These are phyloP conservation scores for Aspergillus sp. DNA, from an alignment of 2,329 filamentous ascomycete species.

Conservation along the genomic window DNA sequence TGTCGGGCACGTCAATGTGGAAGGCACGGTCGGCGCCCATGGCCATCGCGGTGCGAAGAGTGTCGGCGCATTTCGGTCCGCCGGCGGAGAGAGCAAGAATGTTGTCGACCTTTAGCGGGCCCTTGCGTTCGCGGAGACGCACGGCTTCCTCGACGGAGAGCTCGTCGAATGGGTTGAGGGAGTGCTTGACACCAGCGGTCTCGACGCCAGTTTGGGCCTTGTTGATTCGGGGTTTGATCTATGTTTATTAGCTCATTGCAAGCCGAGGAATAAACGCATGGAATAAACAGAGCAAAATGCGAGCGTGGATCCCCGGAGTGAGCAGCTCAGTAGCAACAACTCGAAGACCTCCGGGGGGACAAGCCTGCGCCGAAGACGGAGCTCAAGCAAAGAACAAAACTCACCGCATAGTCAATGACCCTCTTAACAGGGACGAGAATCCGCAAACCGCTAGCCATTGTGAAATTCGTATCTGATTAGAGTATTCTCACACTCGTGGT, in stretches of 20 bases:
- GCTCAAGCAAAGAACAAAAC: slow-evolving; percentile 30
- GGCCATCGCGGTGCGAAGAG: slow-evolving; percentile 93
- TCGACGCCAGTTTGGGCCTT: slow-evolving; percentile 81
- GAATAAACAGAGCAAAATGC: not conserved
- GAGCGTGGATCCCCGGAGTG: not conserved
- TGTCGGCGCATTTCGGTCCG: slow-evolving; percentile 81
- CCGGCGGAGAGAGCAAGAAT: slow-evolving; percentile 89
- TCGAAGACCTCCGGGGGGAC: not conserved
- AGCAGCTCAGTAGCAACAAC: not conserved
- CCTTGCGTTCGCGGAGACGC: slow-evolving; percentile 82
- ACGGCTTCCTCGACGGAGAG: slow-evolving; percentile 96
- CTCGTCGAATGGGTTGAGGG: slow-evolving; percentile 99
- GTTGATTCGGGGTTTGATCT: slow-evolving; percentile 72
- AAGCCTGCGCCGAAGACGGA: slow-evolving; percentile 22
- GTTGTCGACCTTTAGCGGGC: slow-evolving; percentile 75
- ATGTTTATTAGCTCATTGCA: not conserved
- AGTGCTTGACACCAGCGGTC: slow-evolving; percentile 91
- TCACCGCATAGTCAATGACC: slow-evolving; percentile 83
- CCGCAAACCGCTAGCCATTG: slow-evolving; percentile 55
- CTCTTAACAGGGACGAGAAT: slow-evolving; percentile 80
- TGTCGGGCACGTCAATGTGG: slow-evolving; percentile 77
- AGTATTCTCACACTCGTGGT: not conserved
- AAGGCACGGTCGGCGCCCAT: slow-evolving; percentile 95
- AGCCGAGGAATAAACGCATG: too few species aligned
- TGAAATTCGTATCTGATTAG: slow-evolving; percentile 18